A percentile compares a stretch with the other conserved stretches of the same genome.
Evolutionary conservation across 192 early-diverging fungal genomes (phyloP).

Genomic region (Powellomyces hirtus): DNA sequence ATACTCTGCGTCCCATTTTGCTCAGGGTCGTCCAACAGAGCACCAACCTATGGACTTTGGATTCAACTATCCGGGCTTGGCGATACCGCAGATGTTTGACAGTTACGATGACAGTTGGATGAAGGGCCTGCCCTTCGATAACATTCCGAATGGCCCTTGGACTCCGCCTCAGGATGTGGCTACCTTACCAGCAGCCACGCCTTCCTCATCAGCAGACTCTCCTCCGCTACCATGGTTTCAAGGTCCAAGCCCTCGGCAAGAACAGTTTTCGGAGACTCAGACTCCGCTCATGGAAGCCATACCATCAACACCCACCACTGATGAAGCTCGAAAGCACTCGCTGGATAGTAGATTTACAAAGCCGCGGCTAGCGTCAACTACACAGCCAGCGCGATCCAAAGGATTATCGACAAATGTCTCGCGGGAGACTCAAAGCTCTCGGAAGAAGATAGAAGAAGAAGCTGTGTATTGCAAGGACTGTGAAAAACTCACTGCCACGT

Average conservation of each 20-base stretch:
- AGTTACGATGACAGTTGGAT: not conserved
- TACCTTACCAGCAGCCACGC: not conserved
- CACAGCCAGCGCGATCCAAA: not conserved
- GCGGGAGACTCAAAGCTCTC: too few relatives aligned
- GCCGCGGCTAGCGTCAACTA: not conserved
- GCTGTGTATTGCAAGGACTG: slow-evolving; percentile 5
- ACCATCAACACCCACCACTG: not conserved
- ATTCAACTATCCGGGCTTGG: too few relatives aligned
- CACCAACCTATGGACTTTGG: too few relatives aligned
- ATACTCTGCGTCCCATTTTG: too few relatives aligned
- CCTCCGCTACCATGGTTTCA: not conserved
- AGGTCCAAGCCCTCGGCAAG: not conserved
- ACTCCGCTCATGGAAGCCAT: not conserved
- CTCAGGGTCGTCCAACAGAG: too few relatives aligned
- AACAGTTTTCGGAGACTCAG: not conserved
- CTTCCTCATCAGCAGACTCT: not conserved
- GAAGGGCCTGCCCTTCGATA: not conserved
- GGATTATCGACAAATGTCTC: not conserved
- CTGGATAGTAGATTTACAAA: too few relatives aligned
- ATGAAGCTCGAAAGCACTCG: not conserved
- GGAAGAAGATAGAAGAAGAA: slow-evolving; percentile 9
- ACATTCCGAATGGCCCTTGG: too few relatives aligned
- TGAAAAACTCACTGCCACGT: not conserved
- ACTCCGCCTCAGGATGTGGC: too few relatives aligned
- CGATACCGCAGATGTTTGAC: too few relatives aligned